Conservation (phyloP, 768 basidiomycete genomes). For the Suillus subaureus region DNA sequence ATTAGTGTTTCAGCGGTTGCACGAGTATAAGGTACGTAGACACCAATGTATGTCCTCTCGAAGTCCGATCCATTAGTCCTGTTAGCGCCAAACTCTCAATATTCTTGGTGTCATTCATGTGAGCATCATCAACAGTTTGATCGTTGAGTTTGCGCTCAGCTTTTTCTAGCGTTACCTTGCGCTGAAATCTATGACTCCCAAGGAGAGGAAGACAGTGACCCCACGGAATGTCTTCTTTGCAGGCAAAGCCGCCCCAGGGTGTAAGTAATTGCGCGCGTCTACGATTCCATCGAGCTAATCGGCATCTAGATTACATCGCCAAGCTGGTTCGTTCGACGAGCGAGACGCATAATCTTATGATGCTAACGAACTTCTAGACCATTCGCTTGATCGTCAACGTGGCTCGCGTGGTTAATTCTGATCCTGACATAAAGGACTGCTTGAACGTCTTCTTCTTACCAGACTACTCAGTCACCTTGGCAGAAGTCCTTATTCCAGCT, state of each 20-base stretch:
- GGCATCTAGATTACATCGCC: constrained; percentile 75
- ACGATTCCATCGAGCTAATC: constrained; percentile 13
- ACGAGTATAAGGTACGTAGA: constrained; percentile 80
- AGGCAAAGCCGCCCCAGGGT: constrained; percentile 95
- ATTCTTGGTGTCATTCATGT: constrained; percentile 90
- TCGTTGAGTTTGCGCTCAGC: constrained; percentile 6
- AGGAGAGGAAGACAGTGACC: constrained; percentile 78
- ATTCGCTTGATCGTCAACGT: constrained; percentile 95
- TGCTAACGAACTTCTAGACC: constrained; percentile 46
- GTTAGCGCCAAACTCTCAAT: constrained; percentile 89
- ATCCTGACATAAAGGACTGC: constrained; percentile 85
- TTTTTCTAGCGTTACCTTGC: constrained; percentile 68
- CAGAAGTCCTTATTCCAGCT: constrained; percentile 87
- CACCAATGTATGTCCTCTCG: background rate
- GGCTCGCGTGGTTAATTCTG: constrained; percentile 63
- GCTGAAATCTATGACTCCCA: constrained; percentile 78
- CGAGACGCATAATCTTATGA: background rate
- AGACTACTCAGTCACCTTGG: constrained; percentile 87
- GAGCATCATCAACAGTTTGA: constrained; percentile 24
- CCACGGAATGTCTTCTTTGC: constrained; percentile 96
- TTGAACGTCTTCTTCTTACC: constrained; percentile 94
- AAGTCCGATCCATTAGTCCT: constrained; percentile 1
- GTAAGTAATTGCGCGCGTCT: constrained; percentile 42
- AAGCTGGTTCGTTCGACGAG: constrained; percentile 60
- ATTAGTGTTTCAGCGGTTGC: constrained; percentile 62